Evolutionary conservation across 2,329 filamentous ascomycete species (phyloP).

Genomic region (Pseudodiploospora longispora): DNA sequence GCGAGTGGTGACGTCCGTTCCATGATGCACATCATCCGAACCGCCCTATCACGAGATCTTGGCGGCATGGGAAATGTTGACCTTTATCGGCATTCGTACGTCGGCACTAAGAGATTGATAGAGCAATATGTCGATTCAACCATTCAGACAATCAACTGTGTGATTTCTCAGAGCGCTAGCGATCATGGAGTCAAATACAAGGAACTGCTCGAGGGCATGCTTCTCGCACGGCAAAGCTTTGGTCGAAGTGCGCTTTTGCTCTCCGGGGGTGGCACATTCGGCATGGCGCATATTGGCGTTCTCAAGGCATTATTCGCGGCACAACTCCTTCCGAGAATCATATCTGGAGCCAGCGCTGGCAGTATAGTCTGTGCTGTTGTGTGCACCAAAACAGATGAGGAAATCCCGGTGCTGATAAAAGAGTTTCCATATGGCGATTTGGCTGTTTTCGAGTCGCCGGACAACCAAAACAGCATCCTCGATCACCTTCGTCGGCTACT

Average conservation of each 20-base stretch:
- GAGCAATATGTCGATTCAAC: slow-evolving; percentile 81
- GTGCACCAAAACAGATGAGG: slow-evolving; percentile 69
- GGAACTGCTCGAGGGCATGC: slow-evolving; percentile 57
- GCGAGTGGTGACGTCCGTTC: slow-evolving; percentile 60
- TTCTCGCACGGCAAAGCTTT: slow-evolving; percentile 69
- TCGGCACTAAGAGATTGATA: slow-evolving; percentile 80
- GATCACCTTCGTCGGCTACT: slow-evolving; percentile 64
- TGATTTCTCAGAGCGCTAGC: slow-evolving; percentile 54
- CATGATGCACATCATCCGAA: slow-evolving; percentile 77
- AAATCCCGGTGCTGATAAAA: slow-evolving; percentile 61
- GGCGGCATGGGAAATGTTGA: slow-evolving; percentile 79
- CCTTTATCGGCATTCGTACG: slow-evolving; percentile 75
- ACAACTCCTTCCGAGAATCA: slow-evolving; percentile 71
- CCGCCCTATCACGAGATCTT: slow-evolving; percentile 69
- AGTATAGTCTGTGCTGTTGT: slow-evolving; percentile 79
- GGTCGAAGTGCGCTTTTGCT: slow-evolving; percentile 77
- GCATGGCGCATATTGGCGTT: slow-evolving; percentile 87
- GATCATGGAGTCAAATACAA: slow-evolving; percentile 50
- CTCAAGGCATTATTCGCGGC: slow-evolving; percentile 72
- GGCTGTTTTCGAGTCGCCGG: slow-evolving; percentile 64
- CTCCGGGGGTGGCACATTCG: slow-evolving; percentile 81
- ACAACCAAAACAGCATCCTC: slow-evolving; percentile 52
- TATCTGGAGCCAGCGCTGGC: slow-evolving; percentile 80
- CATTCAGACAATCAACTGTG: slow-evolving; percentile 60
- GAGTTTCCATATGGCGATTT: slow-evolving; percentile 74